Base-by-base conservation (phyloP, 495 filamentous ascomycete genomes). In the Neurospora tetrasperma region DNA sequence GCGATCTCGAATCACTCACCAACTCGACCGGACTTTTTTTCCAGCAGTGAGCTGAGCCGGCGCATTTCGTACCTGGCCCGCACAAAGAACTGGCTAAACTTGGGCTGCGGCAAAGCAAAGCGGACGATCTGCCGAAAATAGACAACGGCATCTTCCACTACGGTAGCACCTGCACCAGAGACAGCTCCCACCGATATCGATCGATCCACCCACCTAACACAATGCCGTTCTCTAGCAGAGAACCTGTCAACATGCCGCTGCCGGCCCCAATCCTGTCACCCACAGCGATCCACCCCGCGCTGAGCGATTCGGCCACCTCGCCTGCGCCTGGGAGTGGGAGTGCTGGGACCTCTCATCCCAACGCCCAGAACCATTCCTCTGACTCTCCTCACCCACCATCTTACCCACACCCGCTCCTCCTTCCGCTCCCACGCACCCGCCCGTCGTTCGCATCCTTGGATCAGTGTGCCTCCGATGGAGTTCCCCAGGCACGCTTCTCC, bases 231-330 rank as follows among this genome's bases (percentile, higher is more conserved):
- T 46, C 44, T 68, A 54, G 48, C 76, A 72, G 42, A 71, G 41
- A 75, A 69, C 78, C 80, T 80, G 77, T 74, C 78, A 54, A 39
- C 70, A 59, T 70, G 71, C 71, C 72, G 69, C 77, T 79, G 78
- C 69, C 78, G 70, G 80, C 78, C 66, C 76, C 80, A 78, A 78
- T 79, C 71, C 79, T 79, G 41, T 81, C 82, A 48, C 78, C 80
- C 72, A 80, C 82, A 42, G 78, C 80, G 44, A 76, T 84, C 76
- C 82, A 83, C 78, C 82, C 83, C 73, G 80, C 71, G 69, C 78
- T 84, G 54, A 76, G 76, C 72, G 72, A 72, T 71, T 69, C 74
- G 40, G 74, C 75, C 44, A 66, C 27, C 27, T 66, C 54, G 54
- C 54, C 54, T 66, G 54, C 54, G 5, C 54, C 27, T 14, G 54